Evolutionary conservation across 129 eudicot genomes (phyloP).

Genomic region (Flaveria robusta): DNA sequence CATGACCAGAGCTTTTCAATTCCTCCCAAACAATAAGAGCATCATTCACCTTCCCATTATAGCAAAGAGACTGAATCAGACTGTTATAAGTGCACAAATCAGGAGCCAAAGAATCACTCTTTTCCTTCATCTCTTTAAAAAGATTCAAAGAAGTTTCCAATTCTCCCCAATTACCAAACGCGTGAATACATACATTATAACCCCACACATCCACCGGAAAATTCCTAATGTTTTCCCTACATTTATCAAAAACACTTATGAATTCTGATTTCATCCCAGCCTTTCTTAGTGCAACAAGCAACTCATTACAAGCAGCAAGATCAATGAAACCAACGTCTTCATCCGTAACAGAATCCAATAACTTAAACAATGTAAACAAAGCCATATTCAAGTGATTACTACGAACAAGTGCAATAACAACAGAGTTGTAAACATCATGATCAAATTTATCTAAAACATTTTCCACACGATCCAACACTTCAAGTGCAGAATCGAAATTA

Average conservation of each 20-base stretch:
- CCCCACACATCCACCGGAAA: constrained; percentile 71
- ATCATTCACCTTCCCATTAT: constrained; percentile 73
- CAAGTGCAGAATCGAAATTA: constrained; percentile 55
- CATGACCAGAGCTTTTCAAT: constrained; percentile 81
- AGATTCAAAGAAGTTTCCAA: constrained; percentile 61
- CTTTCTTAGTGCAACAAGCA: constrained; percentile 68
- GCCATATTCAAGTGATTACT: constrained; percentile 58
- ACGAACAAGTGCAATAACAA: constrained; percentile 67
- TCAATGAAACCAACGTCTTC: constrained; percentile 35
- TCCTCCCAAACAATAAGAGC: constrained; percentile 84
- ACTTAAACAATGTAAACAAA: constrained; percentile 55
- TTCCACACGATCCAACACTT: constrained; percentile 61
- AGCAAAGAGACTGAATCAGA: constrained; percentile 77
- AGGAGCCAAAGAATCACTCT: constrained; percentile 42
- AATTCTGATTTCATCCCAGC: constrained; percentile 62
- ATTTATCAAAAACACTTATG: constrained; percentile 47
- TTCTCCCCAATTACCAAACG: constrained; percentile 91
- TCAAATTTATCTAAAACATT: constrained; percentile 36
- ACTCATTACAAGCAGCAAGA: constrained; percentile 67
- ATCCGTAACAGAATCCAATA: constrained; percentile 45
- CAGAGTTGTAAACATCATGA: constrained; percentile 57
- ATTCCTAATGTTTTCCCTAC: constrained; percentile 43
- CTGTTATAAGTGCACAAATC: constrained; percentile 90
- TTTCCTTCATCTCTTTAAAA: constrained; percentile 85
- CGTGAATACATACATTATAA: constrained; percentile 82